Percentiles rank a stretch among this genome's conserved stretches.
Evolutionary conservation across 805 yeast genomes (phyloP).

Genomic region (Yamadazyma phyllophila): DNA sequence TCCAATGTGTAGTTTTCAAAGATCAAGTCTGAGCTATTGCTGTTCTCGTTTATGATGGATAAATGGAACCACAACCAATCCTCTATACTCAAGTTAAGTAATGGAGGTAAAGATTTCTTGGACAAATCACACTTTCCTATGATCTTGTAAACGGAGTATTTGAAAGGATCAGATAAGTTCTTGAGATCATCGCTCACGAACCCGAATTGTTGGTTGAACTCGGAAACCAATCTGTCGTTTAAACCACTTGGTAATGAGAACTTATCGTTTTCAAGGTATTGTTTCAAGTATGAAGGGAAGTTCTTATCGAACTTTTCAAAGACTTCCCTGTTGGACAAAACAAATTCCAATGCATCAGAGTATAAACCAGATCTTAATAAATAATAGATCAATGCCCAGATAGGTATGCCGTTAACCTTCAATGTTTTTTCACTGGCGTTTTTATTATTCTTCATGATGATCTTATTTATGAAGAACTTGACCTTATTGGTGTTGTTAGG

Average conservation of each 20-base stretch:
- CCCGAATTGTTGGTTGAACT: constrained; percentile 82
- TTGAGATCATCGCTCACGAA: constrained; percentile 45
- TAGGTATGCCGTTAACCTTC: constrained; percentile 73
- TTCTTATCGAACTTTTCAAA: constrained; percentile 84
- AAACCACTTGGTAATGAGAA: constrained; percentile 62
- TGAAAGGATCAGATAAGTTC: constrained; percentile 75
- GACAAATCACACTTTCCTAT: constrained; percentile 86
- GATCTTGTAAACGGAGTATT: constrained; percentile 85
- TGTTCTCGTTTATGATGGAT: constrained; percentile 54
- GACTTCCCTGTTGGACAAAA: constrained; percentile 59
- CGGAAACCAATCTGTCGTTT: constrained; percentile 67
- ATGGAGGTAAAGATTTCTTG: constrained; percentile 62
- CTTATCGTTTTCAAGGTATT: constrained; percentile 54
- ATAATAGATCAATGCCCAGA: constrained; percentile 93
- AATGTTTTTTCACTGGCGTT: constrained; percentile 32
- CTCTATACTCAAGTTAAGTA: constrained; percentile 74
- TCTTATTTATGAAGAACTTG: constrained; percentile 49
- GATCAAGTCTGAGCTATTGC: constrained; percentile 52
- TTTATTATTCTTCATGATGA: constrained; percentile 30
- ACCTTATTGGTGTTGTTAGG: constrained; percentile 68
- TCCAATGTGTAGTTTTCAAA: constrained; percentile 69
- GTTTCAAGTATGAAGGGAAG: constrained; percentile 75
- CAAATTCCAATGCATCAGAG: constrained; percentile 73
- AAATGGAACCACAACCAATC: constrained; percentile 98
- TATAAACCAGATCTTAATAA: constrained; percentile 79